Evolutionary conservation across 495 filamentous ascomycete species (phyloP), one percentile per base, ranked within the genome.

Genomic region (Haplographium delicatum): DNA sequence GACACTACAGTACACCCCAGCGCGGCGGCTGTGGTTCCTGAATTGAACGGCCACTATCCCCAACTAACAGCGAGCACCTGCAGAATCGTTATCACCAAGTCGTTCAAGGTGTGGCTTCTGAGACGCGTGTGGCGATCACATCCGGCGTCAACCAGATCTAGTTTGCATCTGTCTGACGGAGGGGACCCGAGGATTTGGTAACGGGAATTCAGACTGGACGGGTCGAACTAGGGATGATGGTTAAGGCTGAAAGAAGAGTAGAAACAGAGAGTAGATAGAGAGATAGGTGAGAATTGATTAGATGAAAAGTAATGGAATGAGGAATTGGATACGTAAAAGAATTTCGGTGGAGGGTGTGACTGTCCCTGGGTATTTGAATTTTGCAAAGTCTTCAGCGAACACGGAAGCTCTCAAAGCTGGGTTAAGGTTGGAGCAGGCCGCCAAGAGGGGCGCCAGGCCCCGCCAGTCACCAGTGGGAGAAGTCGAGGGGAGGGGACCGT

Each of bases 351-450:
- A 31, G 39, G 46, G 37, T 27, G 42, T 45, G 46, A 46, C 41
- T 15, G 48, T 35, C 7, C 13, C 26, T 54, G 37, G n/a, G 50
- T 58, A 58, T 58, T 54, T 54, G 56, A 59, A 43, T 58, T 57
- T 47, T 57, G 54, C 54, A 52, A 26, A 22, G 16, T 16, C 25
- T 44, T 28, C 19, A 41, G 16, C 20, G 39, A 44, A 44, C 24
- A 49, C 48, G 48, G 54, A 52, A 52, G 31, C 22, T 10, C 25
- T 7, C 26, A 19, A 19, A 39, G 35, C 35, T 19, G 35, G 3
- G 35, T 39, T 19, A 39, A 39, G 35, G 35, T 19, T 39, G 35
- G 35, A 20, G 35, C 16, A 15, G 22, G 35, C n/a, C n/a, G n/a
- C n/a, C n/a, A n/a, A n/a, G n/a, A n/a, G n/a, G n/a, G n/a, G n/a